Base-by-base conservation (phyloP, 1,139 yeast genomes). In the Suhomyces terraborum region DNA sequence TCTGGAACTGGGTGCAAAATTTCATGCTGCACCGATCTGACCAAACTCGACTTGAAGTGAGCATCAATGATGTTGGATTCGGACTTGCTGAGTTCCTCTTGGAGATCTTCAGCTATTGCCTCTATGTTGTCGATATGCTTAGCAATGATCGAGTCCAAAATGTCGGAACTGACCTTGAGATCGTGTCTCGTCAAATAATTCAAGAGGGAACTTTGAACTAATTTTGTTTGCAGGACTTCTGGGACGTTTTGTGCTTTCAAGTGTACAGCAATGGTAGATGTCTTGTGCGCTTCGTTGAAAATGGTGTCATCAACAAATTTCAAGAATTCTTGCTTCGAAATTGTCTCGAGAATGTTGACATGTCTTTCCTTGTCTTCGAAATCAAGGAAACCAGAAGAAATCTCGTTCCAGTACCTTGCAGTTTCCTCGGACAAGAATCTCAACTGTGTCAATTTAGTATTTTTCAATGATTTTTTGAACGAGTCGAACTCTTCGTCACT, bases 361-460 rank as follows among this genome's bases (percentile, higher is more conserved):
- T 84, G 84, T 37, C 69, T 66, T 36, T 70, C 77, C 46, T 80
- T 70, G 36, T 74, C 69, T 32, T 72, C 66, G 62, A 89, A 93
- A 59, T 91, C 87, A 58, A 84, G 88, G 61, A 71, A 85, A 4
- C 97, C 97, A 43, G 80, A 75, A 28, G 78, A 75, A 42, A 93
- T 84, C 14, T 80, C 74, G 43, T 75, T 70, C 80, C 88, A 82
- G 59, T 79, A 84, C 50, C 83, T 69, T 18, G 67, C 59, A 27
- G 82, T 73, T 62, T 93, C 98, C 57, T 91, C 96, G 37, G 69
- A 67, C 61, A 91, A 69, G 52, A 88, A 89, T 62, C 87, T 88
- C 54, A 79, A 71, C 56, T 85, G 87, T 52, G 86, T 85, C 36
- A 78, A 65, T 53, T 88, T 81, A 57, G 80, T 79, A 46, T 78